These are phyloP conservation scores for Aspergillus oerlinghausenensis DNA, from an alignment of 2,329 filamentous ascomycete genomes.

Conservation along the genomic window DNA sequence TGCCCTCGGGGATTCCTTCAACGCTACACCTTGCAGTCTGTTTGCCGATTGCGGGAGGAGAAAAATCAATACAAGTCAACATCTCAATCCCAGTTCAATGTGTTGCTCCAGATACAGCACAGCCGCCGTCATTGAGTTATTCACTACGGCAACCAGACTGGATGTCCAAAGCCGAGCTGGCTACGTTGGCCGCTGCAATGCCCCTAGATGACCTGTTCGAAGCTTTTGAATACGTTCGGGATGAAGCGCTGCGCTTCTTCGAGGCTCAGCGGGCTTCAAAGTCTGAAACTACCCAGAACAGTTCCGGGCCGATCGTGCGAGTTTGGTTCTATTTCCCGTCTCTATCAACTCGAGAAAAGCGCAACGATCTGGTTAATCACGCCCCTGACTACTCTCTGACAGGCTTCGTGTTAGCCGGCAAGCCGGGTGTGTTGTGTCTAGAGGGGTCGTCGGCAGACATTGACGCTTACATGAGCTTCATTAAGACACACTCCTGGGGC, in stretches of 20 bases:
- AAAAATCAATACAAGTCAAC: constrained; percentile 25
- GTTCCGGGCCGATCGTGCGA: constrained; percentile 37
- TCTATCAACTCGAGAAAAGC: constrained; percentile 55
- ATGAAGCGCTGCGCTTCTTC: constrained; percentile 31
- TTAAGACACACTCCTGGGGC: constrained; percentile 60
- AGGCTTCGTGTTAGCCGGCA: constrained; percentile 57
- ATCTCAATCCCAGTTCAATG: constrained; percentile 24
- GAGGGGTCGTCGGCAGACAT: constrained; percentile 41
- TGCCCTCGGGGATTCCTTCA: constrained; percentile 14
- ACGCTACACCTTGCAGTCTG: constrained; percentile 21
- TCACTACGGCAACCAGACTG: constrained; percentile 48
- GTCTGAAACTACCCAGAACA: neutral
- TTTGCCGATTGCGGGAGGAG: constrained; percentile 20
- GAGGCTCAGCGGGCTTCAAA: constrained; percentile 10
- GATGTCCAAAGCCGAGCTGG: constrained; percentile 49
- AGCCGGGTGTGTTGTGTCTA: constrained; percentile 46
- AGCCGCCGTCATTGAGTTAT: constrained; percentile 22
- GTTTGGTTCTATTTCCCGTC: constrained; percentile 64
- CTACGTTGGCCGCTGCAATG: constrained; percentile 36
- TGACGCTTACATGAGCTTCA: constrained; percentile 59
- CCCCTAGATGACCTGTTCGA: constrained; percentile 44
- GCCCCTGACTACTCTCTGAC: constrained; percentile 52
- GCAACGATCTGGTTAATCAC: constrained; percentile 53
- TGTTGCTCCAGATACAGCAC: constrained; percentile 11
- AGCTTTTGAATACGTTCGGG: constrained; percentile 44